Conservation (phyloP, 352 stramenopile genomes). For the Ophiocytium majus region DNA sequence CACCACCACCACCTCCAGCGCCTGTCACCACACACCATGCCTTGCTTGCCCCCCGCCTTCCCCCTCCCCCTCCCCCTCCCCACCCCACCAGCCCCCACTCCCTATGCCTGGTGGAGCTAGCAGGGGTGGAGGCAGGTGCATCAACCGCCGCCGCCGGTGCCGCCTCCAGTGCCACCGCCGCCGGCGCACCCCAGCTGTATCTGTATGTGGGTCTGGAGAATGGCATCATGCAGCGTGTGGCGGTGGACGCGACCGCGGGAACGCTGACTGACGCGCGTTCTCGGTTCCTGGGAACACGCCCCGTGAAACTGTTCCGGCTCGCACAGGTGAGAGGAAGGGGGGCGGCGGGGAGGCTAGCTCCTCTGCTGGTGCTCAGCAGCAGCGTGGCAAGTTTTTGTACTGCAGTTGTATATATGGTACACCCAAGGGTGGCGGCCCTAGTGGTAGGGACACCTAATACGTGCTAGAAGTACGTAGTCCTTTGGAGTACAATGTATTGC, state of each 20-base stretch:
- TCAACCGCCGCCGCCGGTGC: constrained; percentile 15
- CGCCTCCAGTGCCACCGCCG: constrained; percentile 1
- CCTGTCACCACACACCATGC: too few species aligned
- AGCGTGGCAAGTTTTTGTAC: too few species aligned
- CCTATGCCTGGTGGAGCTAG: constrained; percentile 56
- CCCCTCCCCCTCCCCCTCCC: too few species aligned
- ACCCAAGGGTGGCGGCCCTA: too few species aligned
- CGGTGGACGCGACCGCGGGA: constrained; percentile 77
- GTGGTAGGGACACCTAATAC: too few species aligned
- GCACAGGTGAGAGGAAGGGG: constrained; percentile 22
- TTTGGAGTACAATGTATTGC: too few species aligned
- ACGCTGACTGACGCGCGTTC: constrained; percentile 58
- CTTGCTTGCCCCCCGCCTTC: too few species aligned
- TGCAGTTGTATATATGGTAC: too few species aligned
- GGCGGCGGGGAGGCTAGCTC: too few species aligned
- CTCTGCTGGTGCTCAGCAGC: too few species aligned
- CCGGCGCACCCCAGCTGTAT: constrained; percentile 49
- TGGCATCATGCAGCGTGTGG: constrained; percentile 83
- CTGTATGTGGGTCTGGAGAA: constrained; percentile 85
- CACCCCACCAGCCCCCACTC: constrained; percentile 27
- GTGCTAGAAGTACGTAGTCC: too few species aligned
- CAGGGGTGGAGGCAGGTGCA: constrained; percentile 21
- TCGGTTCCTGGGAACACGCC: constrained; percentile 67
- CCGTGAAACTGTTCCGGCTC: constrained; percentile 90
- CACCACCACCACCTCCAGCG: too few species aligned